These are phyloP conservation scores for Penicillium sp. DNA, from an alignment of 2,329 filamentous ascomycete species.

Conservation along the genomic window DNA sequence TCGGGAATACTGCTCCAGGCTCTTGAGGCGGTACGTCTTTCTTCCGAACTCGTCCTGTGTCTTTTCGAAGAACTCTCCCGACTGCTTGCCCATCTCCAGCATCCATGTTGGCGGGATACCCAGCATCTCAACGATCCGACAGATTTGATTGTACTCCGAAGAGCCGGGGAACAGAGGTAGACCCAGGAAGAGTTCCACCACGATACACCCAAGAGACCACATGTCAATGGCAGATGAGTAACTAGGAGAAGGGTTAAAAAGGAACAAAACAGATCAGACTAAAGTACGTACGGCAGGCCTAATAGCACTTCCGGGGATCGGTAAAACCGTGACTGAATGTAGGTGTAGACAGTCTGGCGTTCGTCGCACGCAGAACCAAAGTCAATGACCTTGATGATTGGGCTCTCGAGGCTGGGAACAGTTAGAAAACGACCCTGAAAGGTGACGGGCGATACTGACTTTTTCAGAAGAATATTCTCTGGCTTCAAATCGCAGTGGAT, in stretches of 20 bases:
- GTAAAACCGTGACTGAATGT: slow-evolving; percentile 98
- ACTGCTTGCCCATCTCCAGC: slow-evolving; percentile 98
- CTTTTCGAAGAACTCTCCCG: slow-evolving; percentile 96
- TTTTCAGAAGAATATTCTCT: slow-evolving; percentile 96
- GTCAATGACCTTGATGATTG: slow-evolving; percentile 99
- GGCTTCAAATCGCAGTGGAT: slow-evolving; percentile 99
- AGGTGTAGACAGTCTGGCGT: slow-evolving; percentile 97
- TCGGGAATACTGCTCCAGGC: slow-evolving; percentile 95
- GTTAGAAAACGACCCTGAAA: not conserved
- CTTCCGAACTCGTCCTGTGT: slow-evolving; percentile 85
- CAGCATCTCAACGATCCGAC: slow-evolving; percentile 95
- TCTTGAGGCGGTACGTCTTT: slow-evolving; percentile 86
- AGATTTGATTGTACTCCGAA: slow-evolving; percentile 98
- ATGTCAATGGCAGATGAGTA: slow-evolving; percentile 99
- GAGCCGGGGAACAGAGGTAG: slow-evolving; percentile 93
- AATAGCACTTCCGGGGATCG: slow-evolving; percentile 92
- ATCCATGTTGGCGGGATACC: slow-evolving; percentile 97
- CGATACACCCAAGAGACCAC: slow-evolving; percentile 98
- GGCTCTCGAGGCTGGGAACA: slow-evolving; percentile 73
- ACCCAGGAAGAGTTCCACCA: slow-evolving; percentile 94
- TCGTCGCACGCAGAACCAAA: slow-evolving; percentile 98
- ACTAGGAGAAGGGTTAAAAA: slow-evolving; percentile 31
- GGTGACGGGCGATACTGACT: slow-evolving; percentile 49
- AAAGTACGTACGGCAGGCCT: slow-evolving; percentile 67
- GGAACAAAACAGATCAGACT: not conserved